Evolutionary conservation across 345 rosid genomes (phyloP).

Genomic region (Passiflora organensis): DNA sequence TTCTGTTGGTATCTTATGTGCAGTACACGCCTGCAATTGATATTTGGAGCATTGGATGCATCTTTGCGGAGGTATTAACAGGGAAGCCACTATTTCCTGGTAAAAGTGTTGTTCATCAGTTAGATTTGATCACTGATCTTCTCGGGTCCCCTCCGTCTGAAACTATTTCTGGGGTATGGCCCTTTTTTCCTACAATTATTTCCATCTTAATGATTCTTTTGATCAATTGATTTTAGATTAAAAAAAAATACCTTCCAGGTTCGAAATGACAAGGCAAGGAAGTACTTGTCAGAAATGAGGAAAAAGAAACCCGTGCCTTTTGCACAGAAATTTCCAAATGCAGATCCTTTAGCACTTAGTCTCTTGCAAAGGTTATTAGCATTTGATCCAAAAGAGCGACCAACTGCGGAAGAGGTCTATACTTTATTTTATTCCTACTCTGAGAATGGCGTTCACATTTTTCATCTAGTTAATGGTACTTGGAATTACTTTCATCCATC

Average conservation of each 20-base stretch:
- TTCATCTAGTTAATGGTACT: neutral
- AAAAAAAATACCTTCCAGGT: slow-evolving; percentile 62
- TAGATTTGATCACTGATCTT: slow-evolving; percentile 93
- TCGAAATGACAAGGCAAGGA: slow-evolving; percentile 90
- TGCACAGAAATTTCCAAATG: slow-evolving; percentile 79
- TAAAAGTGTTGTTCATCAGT: slow-evolving; percentile 92
- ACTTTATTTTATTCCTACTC: slow-evolving; percentile 9
- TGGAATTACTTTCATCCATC: neutral
- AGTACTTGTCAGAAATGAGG: slow-evolving; percentile 78
- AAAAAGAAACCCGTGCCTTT: slow-evolving; percentile 64
- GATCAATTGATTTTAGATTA: neutral
- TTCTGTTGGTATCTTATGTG: slow-evolving; percentile 18
- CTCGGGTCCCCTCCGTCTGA: slow-evolving; percentile 89
- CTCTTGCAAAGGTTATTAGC: slow-evolving; percentile 80
- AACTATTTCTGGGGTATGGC: slow-evolving; percentile 75
- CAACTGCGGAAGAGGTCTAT: slow-evolving; percentile 80
- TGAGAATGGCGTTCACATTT: neutral
- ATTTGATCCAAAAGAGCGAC: slow-evolving; percentile 95
- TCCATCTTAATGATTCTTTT: neutral
- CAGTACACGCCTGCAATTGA: slow-evolving; percentile 99
- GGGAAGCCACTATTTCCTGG: slow-evolving; percentile 99
- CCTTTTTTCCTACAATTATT: slow-evolving; percentile 7
- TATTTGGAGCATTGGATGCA: slow-evolving; percentile 97
- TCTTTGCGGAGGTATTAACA: slow-evolving; percentile 88
- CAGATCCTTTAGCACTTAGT: slow-evolving; percentile 68